Conservation (phyloP, 176 grass and related monocot genomes). For the Poa annua region DNA sequence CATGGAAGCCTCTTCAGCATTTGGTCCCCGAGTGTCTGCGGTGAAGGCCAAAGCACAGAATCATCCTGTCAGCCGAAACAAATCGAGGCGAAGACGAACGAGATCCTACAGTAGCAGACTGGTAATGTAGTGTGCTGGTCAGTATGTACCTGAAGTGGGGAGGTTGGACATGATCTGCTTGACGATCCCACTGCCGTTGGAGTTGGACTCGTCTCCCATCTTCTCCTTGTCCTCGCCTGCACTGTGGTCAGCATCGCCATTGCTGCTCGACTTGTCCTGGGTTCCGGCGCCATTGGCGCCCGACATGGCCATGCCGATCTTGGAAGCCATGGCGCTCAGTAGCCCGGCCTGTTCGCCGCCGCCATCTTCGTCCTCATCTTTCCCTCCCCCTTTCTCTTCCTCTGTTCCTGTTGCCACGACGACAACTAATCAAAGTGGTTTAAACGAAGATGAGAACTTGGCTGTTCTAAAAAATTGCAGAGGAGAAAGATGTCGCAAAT, state of each 20-base stretch:
- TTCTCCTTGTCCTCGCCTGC: neutral
- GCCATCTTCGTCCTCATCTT: neutral
- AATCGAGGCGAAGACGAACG: neutral
- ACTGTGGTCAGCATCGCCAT: neutral
- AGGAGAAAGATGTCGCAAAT: neutral
- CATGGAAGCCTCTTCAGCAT: slow-evolving; percentile 60
- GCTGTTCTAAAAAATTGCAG: too few species aligned
- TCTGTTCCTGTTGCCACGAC: slow-evolving; percentile 8
- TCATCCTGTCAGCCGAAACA: neutral
- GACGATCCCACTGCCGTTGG: slow-evolving; percentile 33
- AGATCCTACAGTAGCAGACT: neutral
- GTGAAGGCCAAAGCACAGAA: neutral
- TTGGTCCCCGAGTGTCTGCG: slow-evolving; percentile 47
- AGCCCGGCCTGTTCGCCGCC: slow-evolving; percentile 36
- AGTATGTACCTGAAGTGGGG: slow-evolving; percentile 33
- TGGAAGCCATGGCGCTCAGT: slow-evolving; percentile 49
- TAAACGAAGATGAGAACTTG: neutral
- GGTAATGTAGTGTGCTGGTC: neutral
- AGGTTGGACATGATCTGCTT: slow-evolving; percentile 47
- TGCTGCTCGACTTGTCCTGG: slow-evolving; percentile 14
- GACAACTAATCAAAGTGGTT: neutral
- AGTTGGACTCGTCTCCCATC: neutral
- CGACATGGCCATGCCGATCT: slow-evolving; percentile 48
- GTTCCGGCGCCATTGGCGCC: slow-evolving; percentile 19
- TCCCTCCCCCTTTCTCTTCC: neutral